Evolutionary conservation across 768 basidiomycete species (phyloP).

Genomic region (Pisolithus tinctorius): DNA sequence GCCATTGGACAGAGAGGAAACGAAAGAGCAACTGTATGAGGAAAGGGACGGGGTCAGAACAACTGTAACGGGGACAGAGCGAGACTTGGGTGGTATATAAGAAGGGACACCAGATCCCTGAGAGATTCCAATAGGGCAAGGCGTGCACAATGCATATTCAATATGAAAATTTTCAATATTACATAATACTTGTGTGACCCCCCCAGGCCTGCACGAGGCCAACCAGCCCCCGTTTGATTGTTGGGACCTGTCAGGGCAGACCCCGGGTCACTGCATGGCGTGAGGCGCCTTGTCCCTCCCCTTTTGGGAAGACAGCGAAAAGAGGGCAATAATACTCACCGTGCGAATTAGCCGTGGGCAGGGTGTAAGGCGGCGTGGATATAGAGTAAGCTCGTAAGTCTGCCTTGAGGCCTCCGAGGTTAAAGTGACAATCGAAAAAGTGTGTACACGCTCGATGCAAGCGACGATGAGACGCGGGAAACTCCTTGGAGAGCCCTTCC

Average conservation of each 20-base stretch:
- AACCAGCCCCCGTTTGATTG: not conserved
- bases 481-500: not conserved
- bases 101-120: not conserved
- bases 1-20: slow-evolving; percentile 17
- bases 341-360: not conserved
- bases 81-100: slow-evolving; percentile 19
- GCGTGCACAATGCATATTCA: not conserved
- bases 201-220: not conserved
- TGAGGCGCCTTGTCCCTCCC: not conserved
- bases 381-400: not conserved
- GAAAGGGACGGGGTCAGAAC: slow-evolving; percentile 11
- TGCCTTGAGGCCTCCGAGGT: not conserved
- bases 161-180: not conserved
- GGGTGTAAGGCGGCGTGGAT: not conserved
- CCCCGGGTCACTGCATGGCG: not conserved
- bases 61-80: slow-evolving; percentile 13
- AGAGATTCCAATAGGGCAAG: not conserved
- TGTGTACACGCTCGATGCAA: not conserved
- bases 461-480: not conserved
- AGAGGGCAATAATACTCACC: not conserved
- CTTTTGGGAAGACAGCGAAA: not conserved
- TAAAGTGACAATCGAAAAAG: not conserved
- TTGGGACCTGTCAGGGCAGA: not conserved
- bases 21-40: not conserved
- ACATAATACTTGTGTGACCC: not conserved